Base-by-base conservation (phyloP, 768 basidiomycete genomes). In the Kwoniella bestiolae region DNA sequence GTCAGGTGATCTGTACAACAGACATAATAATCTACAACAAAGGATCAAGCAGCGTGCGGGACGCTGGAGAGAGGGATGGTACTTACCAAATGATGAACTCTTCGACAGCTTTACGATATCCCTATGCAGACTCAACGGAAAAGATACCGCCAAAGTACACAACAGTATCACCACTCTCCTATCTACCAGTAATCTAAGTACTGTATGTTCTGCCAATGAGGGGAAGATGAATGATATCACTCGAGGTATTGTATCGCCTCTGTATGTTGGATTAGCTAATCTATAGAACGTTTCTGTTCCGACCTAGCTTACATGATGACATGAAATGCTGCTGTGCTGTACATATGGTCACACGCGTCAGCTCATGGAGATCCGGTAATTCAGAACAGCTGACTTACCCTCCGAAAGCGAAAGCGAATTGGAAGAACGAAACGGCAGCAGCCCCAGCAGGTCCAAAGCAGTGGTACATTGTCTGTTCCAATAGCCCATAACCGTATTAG, bases 21-120 rank as follows among this genome's bases (percentile, higher is more conserved):
- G 25, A 18, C 18, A 18, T 45, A 73, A 70, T 66, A 89, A 18
- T 41, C 8, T 18, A 41, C 18, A 41, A 41, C 38, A 45, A 93
- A 25, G 31, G 34, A 26, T n/a, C 9, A 52, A 25, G 50, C 50
- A 23, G n/a, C n/a, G n/a, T n/a, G n/a, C n/a, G n/a, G n/a, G 21
- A 25, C 23, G 49, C 21, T n/a, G 23, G 28, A 28, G 35, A 58
- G 26, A 29, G 5, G 46, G 41, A 28, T 2, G 14, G 18, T 16
- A 79, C 69, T 93, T 86, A 56, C 95, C 96, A 59, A 99, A 86
- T 1, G 90, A 89, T 18, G 92, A 94, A 2, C 94, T 94, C 61
- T 93, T 88, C 11, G 93, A 88, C 25, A 99, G 88, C 80, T 98
- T 98, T 83, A 96, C 92, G 69, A 99, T 98, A 82, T 98, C 94